Percentiles rank a stretch among this genome's conserved stretches.
phyloP scores from a whole-genome alignment of 805 yeast species.

The Suhomyces sp. region DNA sequence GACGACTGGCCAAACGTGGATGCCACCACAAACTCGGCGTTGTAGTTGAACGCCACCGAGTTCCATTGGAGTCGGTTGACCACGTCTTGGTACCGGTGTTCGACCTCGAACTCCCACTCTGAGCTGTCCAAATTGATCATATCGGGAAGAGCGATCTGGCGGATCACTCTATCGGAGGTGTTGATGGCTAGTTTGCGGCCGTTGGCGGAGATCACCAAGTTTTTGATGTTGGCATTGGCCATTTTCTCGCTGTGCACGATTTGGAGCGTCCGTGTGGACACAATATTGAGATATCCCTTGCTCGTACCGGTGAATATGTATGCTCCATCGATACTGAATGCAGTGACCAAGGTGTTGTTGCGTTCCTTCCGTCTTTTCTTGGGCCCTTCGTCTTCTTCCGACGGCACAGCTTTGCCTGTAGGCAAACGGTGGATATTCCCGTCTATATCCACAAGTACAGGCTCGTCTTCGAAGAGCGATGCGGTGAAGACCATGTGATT shows the following conservation, averaged over 20 bases:
- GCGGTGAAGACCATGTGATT: constrained; percentile 52
- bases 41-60: constrained; percentile 67
- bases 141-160: constrained; percentile 56
- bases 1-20: constrained; percentile 80
- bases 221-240: constrained; percentile 70
- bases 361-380: constrained; percentile 22
- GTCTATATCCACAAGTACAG: constrained; percentile 43
- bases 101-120: constrained; percentile 58
- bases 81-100: constrained; percentile 84
- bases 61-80: constrained; percentile 90
- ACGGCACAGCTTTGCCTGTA: not conserved
- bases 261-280: constrained; percentile 25
- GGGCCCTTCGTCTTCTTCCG: not conserved
- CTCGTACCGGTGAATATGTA: constrained; percentile 72
- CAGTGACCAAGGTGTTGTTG: constrained; percentile 45
- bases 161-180: constrained; percentile 70
- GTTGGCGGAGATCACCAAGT: constrained; percentile 54
- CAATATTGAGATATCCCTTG: constrained; percentile 70
- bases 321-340: constrained; percentile 52
- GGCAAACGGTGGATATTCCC: constrained; percentile 7
- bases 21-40: constrained; percentile 81
- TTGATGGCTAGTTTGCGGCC: constrained; percentile 67
- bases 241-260: constrained; percentile 51
- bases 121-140: constrained; percentile 26
- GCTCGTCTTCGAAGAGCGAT: constrained; percentile 60